phyloP scores from a whole-genome alignment of 176 grass and related monocot species.

The Lolium rigidum region DNA sequence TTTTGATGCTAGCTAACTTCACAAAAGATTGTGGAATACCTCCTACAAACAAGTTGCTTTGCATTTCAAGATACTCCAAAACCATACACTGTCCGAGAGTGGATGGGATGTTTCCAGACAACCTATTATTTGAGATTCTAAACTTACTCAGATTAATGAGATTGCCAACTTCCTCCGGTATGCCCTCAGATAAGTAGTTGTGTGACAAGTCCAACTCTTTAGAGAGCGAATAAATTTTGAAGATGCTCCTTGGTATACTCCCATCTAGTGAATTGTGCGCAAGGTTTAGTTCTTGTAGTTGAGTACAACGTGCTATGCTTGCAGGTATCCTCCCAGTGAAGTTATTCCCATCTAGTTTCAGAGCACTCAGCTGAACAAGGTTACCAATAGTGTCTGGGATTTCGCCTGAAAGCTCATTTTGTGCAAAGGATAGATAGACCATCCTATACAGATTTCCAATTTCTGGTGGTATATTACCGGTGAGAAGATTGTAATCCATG shows the following conservation, averaged over 20 bases:
- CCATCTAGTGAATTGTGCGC: conserved; percentile 54
- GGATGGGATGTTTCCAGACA: conserved; percentile 51
- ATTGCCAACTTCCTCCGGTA: conserved; percentile 53
- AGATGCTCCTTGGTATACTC: conserved; percentile 46
- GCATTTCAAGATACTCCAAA: neutral
- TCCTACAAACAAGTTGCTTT: conserved; percentile 58
- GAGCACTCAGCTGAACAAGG: conserved; percentile 42
- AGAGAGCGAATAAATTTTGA: conserved; percentile 44
- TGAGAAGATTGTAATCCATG: conserved; percentile 56
- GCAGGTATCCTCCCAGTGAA: conserved; percentile 56
- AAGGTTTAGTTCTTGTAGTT: conserved; percentile 61
- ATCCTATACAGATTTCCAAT: too few relatives aligned
- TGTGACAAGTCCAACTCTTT: conserved; percentile 54
- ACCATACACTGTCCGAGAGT: neutral
- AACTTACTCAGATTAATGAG: conserved; percentile 43
- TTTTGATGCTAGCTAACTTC: conserved; percentile 31
- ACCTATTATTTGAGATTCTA: conserved; percentile 47
- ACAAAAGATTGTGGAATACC: conserved; percentile 51
- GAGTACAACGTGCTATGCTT: conserved; percentile 37
- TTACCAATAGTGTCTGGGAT: conserved; percentile 52
- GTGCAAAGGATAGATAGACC: conserved; percentile 30
- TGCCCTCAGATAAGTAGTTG: conserved; percentile 46
- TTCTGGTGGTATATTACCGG: conserved; percentile 50
- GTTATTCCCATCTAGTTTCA: conserved; percentile 47
- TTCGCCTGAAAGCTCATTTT: conserved; percentile 43